Base-by-base conservation (phyloP, 768 basidiomycete genomes). In the Mycena epipterygia region DNA sequence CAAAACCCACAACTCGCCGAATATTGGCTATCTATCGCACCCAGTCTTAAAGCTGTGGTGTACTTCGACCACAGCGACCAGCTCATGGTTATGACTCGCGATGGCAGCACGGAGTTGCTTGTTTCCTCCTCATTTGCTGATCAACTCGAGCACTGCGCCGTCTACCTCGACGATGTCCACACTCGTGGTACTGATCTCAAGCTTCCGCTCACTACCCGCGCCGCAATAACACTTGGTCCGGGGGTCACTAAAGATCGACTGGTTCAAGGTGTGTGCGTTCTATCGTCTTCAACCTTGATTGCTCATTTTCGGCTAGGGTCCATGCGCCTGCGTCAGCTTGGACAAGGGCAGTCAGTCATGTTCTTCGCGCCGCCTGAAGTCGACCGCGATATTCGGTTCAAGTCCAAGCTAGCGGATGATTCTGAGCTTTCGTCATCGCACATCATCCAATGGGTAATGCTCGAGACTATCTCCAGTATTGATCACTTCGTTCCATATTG, bases 111-210 rank as follows among this genome's bases (percentile, higher is more conserved):
- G 9, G 82, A 85, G 56, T 73, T 76, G 14, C 74, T 88, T 21
- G 53, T 75, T n/a, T 79, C 80, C 4, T 86, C 87, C 3, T 76
- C 80, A 12, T 86, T 77, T 73, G 73, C 67, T 16, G 67, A 81
- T 27, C 79, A 79, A 51, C 73, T 85, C 13, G 72, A 80, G 9
- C 73, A 80, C 58, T 86, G 85, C 46, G 64, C 84, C 6, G 72
- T 89, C 4, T 89, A 89, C 68, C 83, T 89, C 0, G 88, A 89
- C 52, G 88, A 89, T 52, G 85, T 85, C 1, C 88, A 88, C 66
- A 84, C 82, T 25, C 64, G 88, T 70, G 88, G 88, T 11, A 89
- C 88, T 0, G 88, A 89, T 64, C 75, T 89, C 11, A 89, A 84
- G 42, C 77, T 89, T 29, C 88, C 89, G 0, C 66, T 32, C 3